Evolutionary conservation across 345 rosid species (phyloP), one percentile per base, ranked within the genome.

Genomic region (Psidium guajava): DNA sequence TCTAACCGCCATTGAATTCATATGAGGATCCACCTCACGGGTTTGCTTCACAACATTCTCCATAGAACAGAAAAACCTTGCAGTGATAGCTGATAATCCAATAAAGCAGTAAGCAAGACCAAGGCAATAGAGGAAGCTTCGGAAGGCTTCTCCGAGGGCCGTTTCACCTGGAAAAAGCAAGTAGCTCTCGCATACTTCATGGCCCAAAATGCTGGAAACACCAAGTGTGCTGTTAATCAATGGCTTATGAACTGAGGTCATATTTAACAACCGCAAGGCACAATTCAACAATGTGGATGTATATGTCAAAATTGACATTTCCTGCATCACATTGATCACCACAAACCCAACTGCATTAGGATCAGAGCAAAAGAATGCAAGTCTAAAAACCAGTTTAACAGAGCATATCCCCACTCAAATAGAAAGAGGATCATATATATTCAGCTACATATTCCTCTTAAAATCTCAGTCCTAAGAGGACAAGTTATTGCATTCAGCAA

Each of bases 1-100:
- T 83, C 91, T 92, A 80, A 93, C 87, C 54, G 89, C 87, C 89
- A 90, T 86, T 81, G 87, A 69, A 53, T 89, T 92, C 47, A 94
- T 94, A 61, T 53, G 3, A 18, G 98, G 98, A 87, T 96, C 98
- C 59, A 94, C 93, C 86, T 86, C 91, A n/a, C 98, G 95, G 0
- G 98, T 88, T 85, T 97, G 98, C 89, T 94, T 97, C 55, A 94
- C 98, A 13, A 97, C 94, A 89, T 91, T 94, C 95, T 94, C 99
- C 98, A 95, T 97, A 25, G 98, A 95, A 86, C 87, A 91, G 89
- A 97, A 95, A 88, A 95, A 97, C 8, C 94, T 90, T 14, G 92
- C 93, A 61, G 98, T 94, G 69, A 95, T 95, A 6, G 99, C 93
- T 21, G 98, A 94, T 86, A 97, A 92, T 50, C 99, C 98, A 82